Evolutionary conservation across 306 rosid genomes (phyloP), one percentile per base, ranked within the genome.

Genomic region (Dalbergia oliveri): DNA sequence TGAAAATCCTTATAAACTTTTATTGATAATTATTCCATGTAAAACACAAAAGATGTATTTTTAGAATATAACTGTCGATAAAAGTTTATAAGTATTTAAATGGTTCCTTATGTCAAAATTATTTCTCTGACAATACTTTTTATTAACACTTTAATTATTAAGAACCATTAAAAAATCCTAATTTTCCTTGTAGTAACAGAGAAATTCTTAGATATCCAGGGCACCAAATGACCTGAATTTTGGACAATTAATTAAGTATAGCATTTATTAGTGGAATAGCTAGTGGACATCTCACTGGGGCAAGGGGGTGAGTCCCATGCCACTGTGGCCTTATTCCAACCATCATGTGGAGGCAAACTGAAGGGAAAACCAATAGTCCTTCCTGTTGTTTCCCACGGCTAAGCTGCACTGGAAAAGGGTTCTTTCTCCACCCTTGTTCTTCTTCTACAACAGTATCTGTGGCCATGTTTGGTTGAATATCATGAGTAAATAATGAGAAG

Each of bases 351-450:
- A 45, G 85, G 78, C 79, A 86, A 74, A 81, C 66, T 79, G 81
- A 90, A 90, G 9, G 98, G 97, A 83, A 90, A 94, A 5, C 79
- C 97, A 56, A 81, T 80, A 26, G 90, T 69, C 49, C 73, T 79
- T 13, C 67, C 67, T 23, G 72, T 76, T 66, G 31, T 26, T 26
- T 78, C 89, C 90, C 87, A 88, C n/a, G 86, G 23, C 69, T 72
- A 57, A 35, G 59, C 45, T 61, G 83, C 11, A 39, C 37, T 34
- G 44, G 41, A 39, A 35, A 79, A 45, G 44, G n/a, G 64, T 66
- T 75, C 74, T 41, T 86, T 79, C 85, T 68, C 37, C 75, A 19
- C 2, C 77, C 76, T 63, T 41, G 80, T 61, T 84, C 88, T 21
- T 60, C 85, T 63, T 68, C 82, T 31, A 47, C 66, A 44, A 4